Conservation (phyloP, 257 asterid genomes). For the Solanum corneliomulleri region DNA sequence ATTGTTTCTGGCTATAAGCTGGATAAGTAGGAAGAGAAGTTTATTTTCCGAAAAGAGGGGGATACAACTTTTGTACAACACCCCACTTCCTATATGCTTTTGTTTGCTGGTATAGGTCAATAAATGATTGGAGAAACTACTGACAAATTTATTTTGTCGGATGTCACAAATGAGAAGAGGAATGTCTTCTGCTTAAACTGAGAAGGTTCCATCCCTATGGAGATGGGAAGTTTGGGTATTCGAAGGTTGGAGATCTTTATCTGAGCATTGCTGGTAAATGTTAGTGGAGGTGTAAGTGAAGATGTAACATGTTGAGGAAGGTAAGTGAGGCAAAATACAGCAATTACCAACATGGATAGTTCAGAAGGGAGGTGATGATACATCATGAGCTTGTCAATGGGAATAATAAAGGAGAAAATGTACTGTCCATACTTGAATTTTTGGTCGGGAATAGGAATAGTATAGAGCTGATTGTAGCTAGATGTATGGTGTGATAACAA, state of each 20-base stretch:
- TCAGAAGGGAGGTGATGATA: background rate
- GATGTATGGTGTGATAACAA: background rate
- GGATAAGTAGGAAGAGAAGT: background rate
- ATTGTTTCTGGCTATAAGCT: background rate
- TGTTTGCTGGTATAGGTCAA: background rate
- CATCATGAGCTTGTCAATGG: background rate
- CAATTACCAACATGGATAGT: background rate
- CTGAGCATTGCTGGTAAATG: background rate
- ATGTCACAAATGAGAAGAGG: background rate
- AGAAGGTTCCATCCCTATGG: background rate
- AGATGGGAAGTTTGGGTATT: background rate
- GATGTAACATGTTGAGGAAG: background rate
- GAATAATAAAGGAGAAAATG: background rate
- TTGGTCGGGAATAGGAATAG: background rate
- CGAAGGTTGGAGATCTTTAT: background rate
- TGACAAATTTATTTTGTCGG: background rate
- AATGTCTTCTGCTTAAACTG: background rate
- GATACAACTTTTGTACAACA: background rate
- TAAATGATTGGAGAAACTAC: background rate
- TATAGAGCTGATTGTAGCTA: background rate
- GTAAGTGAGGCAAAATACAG: background rate
- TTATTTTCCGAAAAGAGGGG: background rate
- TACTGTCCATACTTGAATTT: background rate
- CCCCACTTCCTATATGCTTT: background rate
- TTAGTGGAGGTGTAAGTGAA: background rate